These are phyloP conservation scores for rapeseed (Brassica napus) DNA, from an alignment of 345 rosid species.

Conservation along the genomic window Da-Ae NC_063434.1:14132501-14133000, in stretches of 20 bases:
- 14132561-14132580: too few species aligned
- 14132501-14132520: too few species aligned
- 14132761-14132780: not conserved
- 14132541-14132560: too few species aligned
- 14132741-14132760: not conserved
- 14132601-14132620: too few species aligned
- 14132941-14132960: not conserved
- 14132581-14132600: too few species aligned
- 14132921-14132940: slow-evolving; percentile 8
- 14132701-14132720: not conserved
- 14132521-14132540: too few species aligned
- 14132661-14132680: not conserved
- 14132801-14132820: too few species aligned
- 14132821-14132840: not conserved
- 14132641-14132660: not conserved
- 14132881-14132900: too few species aligned
- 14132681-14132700: not conserved
- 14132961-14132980: not conserved
- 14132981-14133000: not conserved
- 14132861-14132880: too few species aligned
- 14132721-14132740: too few species aligned
- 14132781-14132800: not conserved
- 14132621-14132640: not conserved
- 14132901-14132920: not conserved
- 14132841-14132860: not conserved